Conservation (phyloP, 108 stramenopile species). For the Conticribra guillardii region DNA sequence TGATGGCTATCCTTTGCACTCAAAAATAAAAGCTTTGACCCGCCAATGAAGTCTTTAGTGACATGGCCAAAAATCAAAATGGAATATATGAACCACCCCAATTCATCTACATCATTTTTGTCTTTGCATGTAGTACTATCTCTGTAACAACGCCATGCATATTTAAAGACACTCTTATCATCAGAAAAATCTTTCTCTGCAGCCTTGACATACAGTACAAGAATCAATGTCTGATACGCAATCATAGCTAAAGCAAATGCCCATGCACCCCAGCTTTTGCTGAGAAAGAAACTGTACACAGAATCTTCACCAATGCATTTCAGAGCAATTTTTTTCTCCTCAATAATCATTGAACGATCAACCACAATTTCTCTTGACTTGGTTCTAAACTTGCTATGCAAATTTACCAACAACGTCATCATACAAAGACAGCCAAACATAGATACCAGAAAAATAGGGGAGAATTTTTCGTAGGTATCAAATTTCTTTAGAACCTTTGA, state of each 20-base stretch:
- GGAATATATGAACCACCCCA: constrained; percentile 4
- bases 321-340: constrained; percentile 6
- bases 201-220: constrained; percentile 5
- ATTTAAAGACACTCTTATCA: constrained; percentile 16
- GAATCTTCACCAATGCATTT: constrained; percentile 6
- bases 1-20: constrained; percentile 3
- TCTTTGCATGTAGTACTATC: neutral
- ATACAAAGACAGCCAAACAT: neutral
- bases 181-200: neutral
- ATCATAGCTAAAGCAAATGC: neutral
- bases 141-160: constrained; percentile 13
- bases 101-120: neutral
- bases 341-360: neutral
- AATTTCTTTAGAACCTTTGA: neutral
- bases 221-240: neutral
- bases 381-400: neutral
- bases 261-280: constrained; percentile 11
- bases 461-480: neutral
- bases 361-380: too few relatives aligned
- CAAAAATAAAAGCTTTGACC: constrained; percentile 8
- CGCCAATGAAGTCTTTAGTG: constrained; percentile 6
- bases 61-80: constrained; percentile 11
- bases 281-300: constrained; percentile 16
- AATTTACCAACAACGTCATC: neutral
- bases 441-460: neutral